Base-by-base conservation (phyloP, 176 grass and related monocot genomes). In the Dendrocalamus sinicus region DNA sequence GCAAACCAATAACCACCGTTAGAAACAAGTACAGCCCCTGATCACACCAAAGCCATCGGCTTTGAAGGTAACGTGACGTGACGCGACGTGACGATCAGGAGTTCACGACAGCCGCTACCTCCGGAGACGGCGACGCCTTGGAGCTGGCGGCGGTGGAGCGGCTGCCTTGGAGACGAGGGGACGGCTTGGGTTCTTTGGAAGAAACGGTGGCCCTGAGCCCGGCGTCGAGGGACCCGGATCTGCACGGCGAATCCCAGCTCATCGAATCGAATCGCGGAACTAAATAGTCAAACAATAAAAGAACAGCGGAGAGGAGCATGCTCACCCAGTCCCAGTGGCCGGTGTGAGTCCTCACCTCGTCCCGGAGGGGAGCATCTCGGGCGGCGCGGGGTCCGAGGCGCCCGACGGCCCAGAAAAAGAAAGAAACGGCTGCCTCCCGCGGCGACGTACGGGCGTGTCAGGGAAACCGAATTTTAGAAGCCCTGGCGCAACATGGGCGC, bases 191-290 rank as follows among this genome's bases (percentile, higher is more conserved):
- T 22, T 75, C 82, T 3, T 43, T 72, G 83, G 89, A 64, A 9
- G 70, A 45, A 24, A 15, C n/a, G 78, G 67, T 20, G 17, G 67
- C 48, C 81, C 84, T 82, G 52, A 89, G 86, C 2, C 80, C 88
- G 60, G 89, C 89, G 81, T 90, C 83, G 74, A 68, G 90, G 62
- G 87, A 89, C 9, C 90, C 88, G 82, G 78, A 90, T 89, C 86
- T 88, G 89, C 85, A 83, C 23, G 76, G 76, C 46, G 76, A 80
- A 88, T 88, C 85, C 76, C 81, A 88, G 76, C 76, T 88, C 76
- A 88, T 85, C 11, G 65, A 65, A 74, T 13, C 53, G 54, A 79
- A 76, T 85, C 70, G 64, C 8, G 12, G 28, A 35, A 9, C n/a
- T 83, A 92, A 92, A 86, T 81, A 80, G 64, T 89, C 83, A 89